These are phyloP conservation scores for Phaeotremella skinneri DNA, from an alignment of 768 basidiomycete genomes.

Conservation along the genomic window DNA sequence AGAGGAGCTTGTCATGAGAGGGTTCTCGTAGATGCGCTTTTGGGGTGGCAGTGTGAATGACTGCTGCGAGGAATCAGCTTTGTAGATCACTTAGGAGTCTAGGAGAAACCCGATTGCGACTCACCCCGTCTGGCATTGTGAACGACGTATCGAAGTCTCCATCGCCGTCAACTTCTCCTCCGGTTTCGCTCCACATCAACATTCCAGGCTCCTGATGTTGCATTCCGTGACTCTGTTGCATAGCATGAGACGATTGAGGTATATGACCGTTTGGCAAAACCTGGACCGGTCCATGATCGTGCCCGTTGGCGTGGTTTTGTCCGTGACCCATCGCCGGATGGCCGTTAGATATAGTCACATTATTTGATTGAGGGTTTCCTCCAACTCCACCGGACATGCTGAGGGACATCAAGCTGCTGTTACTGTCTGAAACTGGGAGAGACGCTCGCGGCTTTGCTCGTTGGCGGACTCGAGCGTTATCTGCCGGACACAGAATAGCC, in stretches of 20 bases:
- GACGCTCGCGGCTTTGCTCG: conserved; percentile 25
- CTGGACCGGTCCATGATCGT: background rate
- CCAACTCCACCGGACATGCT: background rate
- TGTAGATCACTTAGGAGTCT: conserved; percentile 3
- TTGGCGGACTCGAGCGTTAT: conserved; percentile 12
- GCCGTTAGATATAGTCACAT: background rate
- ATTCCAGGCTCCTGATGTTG: conserved; percentile 15
- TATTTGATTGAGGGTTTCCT: background rate
- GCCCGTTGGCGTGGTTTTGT: background rate
- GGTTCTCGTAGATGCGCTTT: conserved; percentile 7
- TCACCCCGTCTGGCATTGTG: conserved; percentile 24
- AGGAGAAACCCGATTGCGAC: conserved; percentile 2
- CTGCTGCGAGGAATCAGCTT: conserved; percentile 5
- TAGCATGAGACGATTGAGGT: background rate
- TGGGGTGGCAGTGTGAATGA: conserved; percentile 12
- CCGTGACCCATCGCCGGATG: background rate
- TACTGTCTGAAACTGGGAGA: conserved; percentile 18
- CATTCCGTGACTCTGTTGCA: background rate
- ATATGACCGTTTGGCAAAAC: background rate
- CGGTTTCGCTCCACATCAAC: conserved; percentile 21
- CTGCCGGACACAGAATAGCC: conserved; percentile 25
- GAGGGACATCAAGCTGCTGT: conserved; percentile 19
- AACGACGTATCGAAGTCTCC: conserved; percentile 30
- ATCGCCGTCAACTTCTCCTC: conserved; percentile 25
- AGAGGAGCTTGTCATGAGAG: conserved; percentile 1